phyloP scores from a whole-genome alignment of 192 early-diverging fungal genomes.

The Coemansia sp. region DNA sequence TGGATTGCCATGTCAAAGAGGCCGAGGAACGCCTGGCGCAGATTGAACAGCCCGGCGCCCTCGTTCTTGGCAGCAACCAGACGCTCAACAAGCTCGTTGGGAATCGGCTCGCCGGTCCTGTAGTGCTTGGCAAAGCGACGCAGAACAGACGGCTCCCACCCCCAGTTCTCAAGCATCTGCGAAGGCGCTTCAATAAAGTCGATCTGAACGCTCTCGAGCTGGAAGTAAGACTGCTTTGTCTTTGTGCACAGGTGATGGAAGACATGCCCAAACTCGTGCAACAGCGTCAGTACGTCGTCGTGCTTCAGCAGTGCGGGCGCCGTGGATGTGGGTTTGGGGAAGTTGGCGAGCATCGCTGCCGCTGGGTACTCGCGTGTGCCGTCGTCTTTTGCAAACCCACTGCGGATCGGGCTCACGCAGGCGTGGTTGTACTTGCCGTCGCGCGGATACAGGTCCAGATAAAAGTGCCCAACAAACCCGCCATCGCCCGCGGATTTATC shows the following conservation, averaged over 20 bases:
- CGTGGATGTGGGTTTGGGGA: conserved; percentile 62
- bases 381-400: conserved; percentile 52
- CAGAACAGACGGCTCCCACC: conserved; percentile 61
- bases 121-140: conserved; percentile 64
- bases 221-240: conserved; percentile 68
- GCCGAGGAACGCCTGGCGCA: conserved; percentile 77
- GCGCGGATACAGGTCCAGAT: conserved; percentile 73
- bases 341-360: conserved; percentile 67
- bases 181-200: conserved; percentile 86
- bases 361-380: conserved; percentile 58
- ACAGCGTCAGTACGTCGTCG: conserved; percentile 76
- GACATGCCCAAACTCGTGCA: conserved; percentile 80
- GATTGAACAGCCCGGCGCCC: conserved; percentile 64
- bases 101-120: conserved; percentile 62
- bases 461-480: conserved; percentile 69
- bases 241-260: conserved; percentile 65
- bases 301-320: conserved; percentile 77
- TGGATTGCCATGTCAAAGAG: conserved; percentile 75
- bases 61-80: conserved; percentile 72
- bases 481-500: conserved; percentile 41
- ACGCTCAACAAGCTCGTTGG: conserved; percentile 65
- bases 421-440: conserved; percentile 72
- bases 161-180: conserved; percentile 86
- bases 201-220: conserved; percentile 71
- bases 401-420: conserved; percentile 69